Conservation (phyloP, 1,139 yeast species). For the Geotrichum restrictum region DNA sequence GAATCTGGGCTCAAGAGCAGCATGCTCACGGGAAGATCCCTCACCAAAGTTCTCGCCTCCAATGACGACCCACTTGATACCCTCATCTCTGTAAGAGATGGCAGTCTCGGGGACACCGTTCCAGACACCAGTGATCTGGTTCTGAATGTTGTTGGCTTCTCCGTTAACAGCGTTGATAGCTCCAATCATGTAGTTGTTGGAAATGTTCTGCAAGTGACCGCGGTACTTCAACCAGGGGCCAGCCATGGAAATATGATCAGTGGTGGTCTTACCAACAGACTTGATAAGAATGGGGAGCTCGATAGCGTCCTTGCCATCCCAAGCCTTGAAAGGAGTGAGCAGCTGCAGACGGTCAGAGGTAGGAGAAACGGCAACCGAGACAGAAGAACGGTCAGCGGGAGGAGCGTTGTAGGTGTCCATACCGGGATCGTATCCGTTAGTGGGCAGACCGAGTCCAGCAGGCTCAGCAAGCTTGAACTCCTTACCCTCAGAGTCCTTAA, state of each 20-base stretch:
- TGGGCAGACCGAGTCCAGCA: slow-evolving; percentile 88
- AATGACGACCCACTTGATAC: slow-evolving; percentile 92
- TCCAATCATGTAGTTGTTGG: slow-evolving; percentile 99
- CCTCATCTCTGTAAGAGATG: slow-evolving; percentile 87
- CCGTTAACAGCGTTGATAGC: slow-evolving; percentile 96
- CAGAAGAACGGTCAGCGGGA: slow-evolving; percentile 77
- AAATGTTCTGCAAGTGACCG: slow-evolving; percentile 98
- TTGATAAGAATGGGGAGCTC: slow-evolving; percentile 91
- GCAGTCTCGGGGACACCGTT: slow-evolving; percentile 97
- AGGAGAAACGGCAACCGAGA: slow-evolving; percentile 76
- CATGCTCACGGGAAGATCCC: slow-evolving; percentile 99
- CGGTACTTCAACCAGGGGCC: slow-evolving; percentile 99
- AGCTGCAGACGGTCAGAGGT: slow-evolving; percentile 84
- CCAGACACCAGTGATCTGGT: slow-evolving; percentile 88
- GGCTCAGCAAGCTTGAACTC: slow-evolving; percentile 93
- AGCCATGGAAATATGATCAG: slow-evolving; percentile 99
- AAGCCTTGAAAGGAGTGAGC: slow-evolving; percentile 83
- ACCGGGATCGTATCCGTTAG: slow-evolving; percentile 90
- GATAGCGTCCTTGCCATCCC: slow-evolving; percentile 95
- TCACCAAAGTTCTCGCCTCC: slow-evolving; percentile 99
- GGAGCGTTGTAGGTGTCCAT: slow-evolving; percentile 97
- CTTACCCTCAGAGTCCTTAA: slow-evolving; percentile 90
- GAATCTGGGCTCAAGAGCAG: slow-evolving; percentile 99
- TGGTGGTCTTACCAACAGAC: slow-evolving; percentile 96
- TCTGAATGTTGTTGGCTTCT: slow-evolving; percentile 87